Base-by-base conservation (phyloP, 2,329 filamentous ascomycete genomes). In the Huntiella omanensis region DNA sequence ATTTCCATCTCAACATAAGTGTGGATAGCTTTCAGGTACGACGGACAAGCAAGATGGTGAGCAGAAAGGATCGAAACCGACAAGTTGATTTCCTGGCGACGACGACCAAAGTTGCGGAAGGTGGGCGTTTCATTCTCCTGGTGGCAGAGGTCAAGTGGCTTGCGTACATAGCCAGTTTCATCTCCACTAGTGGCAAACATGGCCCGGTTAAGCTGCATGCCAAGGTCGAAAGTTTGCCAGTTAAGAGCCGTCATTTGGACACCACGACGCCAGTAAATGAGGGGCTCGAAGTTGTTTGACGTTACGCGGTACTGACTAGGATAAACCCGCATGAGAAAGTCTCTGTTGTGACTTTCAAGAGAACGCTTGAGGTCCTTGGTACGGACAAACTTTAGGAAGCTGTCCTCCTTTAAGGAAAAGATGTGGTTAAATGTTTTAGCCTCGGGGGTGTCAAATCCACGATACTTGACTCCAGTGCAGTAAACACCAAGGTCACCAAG, bases 241-340 rank as follows among this genome's bases (percentile, higher is more conserved):
- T 98, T 98, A 52, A 96, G 69, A 0, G 91, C 91, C 11, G 83
- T 86, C 88, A 98, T 96, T 62, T 98, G 91, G 13, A 95, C 91
- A 32, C 91, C 91, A 38, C 85, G 79, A 44, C 88, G 79, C 91
- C 91, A 98, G 59, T 91, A 93, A 51, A 80, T 78, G 52, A 94
- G 73, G 1, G 91, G 91, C 56, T 95, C 86, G 57, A 95, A 96
- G 63, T 98, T 98, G 54, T 81, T 84, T 1, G 91, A 96, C 33
- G 75, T 77, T 48, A 96, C 69, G 22, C 91, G 80, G 54, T 76
- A 78, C 34, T 75, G 79, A 46, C 84, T 82, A 5, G 91, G 91
- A 58, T 98, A 98, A 7, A 96, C 86, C 38, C 91, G 80, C 75
- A 95, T 95, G 56, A 95, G 66, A 58, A 87, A 83, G 36, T 79